phyloP scores from a whole-genome alignment of 768 basidiomycete genomes.

The Pisolithus orientalis region DNA sequence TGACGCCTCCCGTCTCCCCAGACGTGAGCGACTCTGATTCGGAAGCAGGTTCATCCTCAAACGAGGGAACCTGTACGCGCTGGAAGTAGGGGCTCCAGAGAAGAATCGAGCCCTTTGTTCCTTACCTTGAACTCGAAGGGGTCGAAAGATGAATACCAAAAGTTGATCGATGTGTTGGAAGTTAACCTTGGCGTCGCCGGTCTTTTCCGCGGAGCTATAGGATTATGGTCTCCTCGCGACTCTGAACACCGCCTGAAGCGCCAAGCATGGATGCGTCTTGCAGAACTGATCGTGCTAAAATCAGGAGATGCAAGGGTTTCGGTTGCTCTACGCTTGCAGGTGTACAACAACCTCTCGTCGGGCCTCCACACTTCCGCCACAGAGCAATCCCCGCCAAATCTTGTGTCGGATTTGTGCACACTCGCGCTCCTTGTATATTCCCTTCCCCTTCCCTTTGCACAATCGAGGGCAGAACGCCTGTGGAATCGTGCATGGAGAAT shows the following conservation, averaged over 20 bases:
- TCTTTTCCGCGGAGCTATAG: conserved; percentile 24
- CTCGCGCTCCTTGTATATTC: conserved; percentile 51
- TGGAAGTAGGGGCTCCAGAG: conserved; percentile 2
- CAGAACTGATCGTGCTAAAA: conserved; percentile 39
- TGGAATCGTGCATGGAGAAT: conserved; percentile 34
- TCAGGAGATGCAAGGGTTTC: conserved; percentile 11
- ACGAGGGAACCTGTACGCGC: conserved; percentile 21
- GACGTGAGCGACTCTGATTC: conserved; percentile 19
- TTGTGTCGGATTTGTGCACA: conserved; percentile 47
- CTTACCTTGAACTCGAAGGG: conserved; percentile 33
- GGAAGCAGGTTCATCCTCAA: conserved; percentile 25
- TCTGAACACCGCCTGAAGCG: conserved; percentile 32
- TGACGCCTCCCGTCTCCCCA: conserved; percentile 25
- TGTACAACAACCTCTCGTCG: conserved; percentile 47
- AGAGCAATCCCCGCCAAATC: conserved; percentile 23
- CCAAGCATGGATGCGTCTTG: conserved; percentile 45
- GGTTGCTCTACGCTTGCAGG: conserved; percentile 39
- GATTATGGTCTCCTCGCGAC: not conserved
- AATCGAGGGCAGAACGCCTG: conserved; percentile 37
- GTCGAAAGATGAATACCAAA: conserved; percentile 31
- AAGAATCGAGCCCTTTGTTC: conserved; percentile 9
- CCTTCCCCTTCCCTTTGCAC: conserved; percentile 31
- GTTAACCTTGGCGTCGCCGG: conserved; percentile 32
- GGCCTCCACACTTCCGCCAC: not conserved
- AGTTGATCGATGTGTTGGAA: conserved; percentile 35